Conservation (phyloP, 345 rosid species). For the Passiflora organensis region DNA sequence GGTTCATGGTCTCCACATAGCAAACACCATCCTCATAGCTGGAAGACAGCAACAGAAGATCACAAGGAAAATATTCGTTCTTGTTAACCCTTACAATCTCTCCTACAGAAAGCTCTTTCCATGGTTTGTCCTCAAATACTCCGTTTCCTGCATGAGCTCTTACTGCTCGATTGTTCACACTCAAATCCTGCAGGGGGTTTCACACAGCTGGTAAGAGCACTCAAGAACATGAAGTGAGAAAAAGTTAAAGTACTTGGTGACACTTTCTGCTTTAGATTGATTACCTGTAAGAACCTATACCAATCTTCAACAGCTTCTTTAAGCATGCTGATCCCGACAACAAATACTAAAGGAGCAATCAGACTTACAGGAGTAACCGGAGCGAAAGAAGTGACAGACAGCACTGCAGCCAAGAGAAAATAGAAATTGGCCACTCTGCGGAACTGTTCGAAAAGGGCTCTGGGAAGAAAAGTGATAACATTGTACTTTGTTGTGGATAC, state of each 20-base stretch:
- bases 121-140: slow-evolving; percentile 33
- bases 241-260: neutral
- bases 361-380: slow-evolving; percentile 43
- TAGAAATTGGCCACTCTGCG: slow-evolving; percentile 73
- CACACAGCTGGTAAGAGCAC: neutral
- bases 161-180: slow-evolving; percentile 45
- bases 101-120: slow-evolving; percentile 59
- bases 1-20: slow-evolving; percentile 81
- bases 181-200: slow-evolving; percentile 50
- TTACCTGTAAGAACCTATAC: slow-evolving; percentile 50
- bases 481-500: slow-evolving; percentile 63
- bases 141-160: slow-evolving; percentile 44
- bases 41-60: slow-evolving; percentile 59
- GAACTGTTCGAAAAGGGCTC: slow-evolving; percentile 68
- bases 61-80: slow-evolving; percentile 59
- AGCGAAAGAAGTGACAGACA: slow-evolving; percentile 38
- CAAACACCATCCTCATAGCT: slow-evolving; percentile 77
- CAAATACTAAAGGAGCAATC: slow-evolving; percentile 59
- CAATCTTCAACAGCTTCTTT: slow-evolving; percentile 78
- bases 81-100: slow-evolving; percentile 57
- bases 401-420: slow-evolving; percentile 51
- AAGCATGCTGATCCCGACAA: slow-evolving; percentile 63
- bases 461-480: slow-evolving; percentile 56
- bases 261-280: neutral
- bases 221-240: neutral